Percentiles rank a stretch among this genome's conserved stretches.
These are phyloP conservation scores for Starmerella vaccinii DNA, from an alignment of 805 yeast species.

Conservation along the genomic window DNA sequence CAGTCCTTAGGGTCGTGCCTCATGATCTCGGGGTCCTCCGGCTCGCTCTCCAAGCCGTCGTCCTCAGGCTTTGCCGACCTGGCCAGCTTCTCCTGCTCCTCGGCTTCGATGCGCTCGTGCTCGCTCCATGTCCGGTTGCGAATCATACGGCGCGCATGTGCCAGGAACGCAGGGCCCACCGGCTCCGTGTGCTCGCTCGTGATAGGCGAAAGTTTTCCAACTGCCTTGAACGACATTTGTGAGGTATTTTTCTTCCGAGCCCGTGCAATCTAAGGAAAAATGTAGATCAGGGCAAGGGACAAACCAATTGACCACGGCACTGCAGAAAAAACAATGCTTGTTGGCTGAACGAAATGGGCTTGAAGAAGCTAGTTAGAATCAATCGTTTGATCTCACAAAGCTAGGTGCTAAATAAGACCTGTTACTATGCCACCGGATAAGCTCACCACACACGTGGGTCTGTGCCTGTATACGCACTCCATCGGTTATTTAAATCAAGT, in stretches of 20 bases:
- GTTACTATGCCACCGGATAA: too few relatives aligned
- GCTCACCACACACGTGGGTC: too few relatives aligned
- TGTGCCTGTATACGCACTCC: too few relatives aligned
- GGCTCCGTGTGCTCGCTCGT: slow-evolving; percentile 72
- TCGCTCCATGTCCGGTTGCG: slow-evolving; percentile 99
- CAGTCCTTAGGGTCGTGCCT: slow-evolving; percentile 94
- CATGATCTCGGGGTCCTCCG: slow-evolving; percentile 71
- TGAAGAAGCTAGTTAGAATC: too few relatives aligned
- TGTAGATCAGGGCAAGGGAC: background rate
- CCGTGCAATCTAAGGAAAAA: background rate
- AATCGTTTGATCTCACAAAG: too few relatives aligned
- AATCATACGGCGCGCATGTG: slow-evolving; percentile 90
- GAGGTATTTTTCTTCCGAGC: too few relatives aligned
- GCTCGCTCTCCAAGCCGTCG: slow-evolving; percentile 38
- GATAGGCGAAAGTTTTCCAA: slow-evolving; percentile 27
- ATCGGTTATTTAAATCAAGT: too few relatives aligned
- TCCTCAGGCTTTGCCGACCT: slow-evolving; percentile 47
- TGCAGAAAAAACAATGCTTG: too few relatives aligned
- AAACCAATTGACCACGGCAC: too few relatives aligned
- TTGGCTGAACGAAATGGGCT: too few relatives aligned
- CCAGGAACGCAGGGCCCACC: slow-evolving; percentile 89
- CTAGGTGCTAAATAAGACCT: too few relatives aligned
- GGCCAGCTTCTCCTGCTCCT: slow-evolving; percentile 54
- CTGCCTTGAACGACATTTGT: slow-evolving; percentile 25
- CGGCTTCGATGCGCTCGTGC: slow-evolving; percentile 87